These are phyloP conservation scores for Hericium erinaceus DNA, from an alignment of 768 basidiomycete species.

Conservation along the genomic window DNA sequence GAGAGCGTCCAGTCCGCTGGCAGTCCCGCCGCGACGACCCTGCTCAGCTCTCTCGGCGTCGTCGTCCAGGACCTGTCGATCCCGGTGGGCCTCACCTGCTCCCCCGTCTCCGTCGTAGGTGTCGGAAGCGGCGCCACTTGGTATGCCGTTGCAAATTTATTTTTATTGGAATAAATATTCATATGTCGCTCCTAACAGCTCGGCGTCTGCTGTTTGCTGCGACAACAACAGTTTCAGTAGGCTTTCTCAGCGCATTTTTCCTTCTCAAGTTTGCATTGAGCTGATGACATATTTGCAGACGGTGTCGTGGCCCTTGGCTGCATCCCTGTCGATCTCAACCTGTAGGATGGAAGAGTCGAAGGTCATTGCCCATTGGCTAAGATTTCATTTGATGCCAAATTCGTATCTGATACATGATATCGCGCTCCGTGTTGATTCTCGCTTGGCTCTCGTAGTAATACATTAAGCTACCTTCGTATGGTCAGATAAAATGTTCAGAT, in stretches of 20 bases:
- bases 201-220: conserved; percentile 3
- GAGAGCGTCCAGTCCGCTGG: conserved; percentile 2
- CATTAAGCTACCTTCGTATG: no score
- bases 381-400: no score
- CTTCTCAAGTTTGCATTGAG: not conserved
- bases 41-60: conserved; percentile 3
- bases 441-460: no score
- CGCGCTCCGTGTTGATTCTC: no score
- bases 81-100: conserved; percentile 5
- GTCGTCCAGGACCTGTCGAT: conserved; percentile 1
- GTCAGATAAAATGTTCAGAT: no score
- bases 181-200: not conserved
- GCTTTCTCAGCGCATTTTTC: not conserved
- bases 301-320: conserved; percentile 31
- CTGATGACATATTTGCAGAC: not conserved
- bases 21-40: not conserved
- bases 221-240: conserved; percentile 8
- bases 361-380: no score
- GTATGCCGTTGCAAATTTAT: not conserved
- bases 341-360: not conserved
- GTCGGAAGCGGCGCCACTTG: not conserved
- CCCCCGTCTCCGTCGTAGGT: conserved; percentile 3
- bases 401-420: no score
- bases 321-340: conserved; percentile 22
- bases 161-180: not conserved